Percentiles rank a stretch among this genome's conserved stretches.
These are phyloP conservation scores for Trichoderma sp. DNA, from an alignment of 2,329 filamentous ascomycete genomes.

Conservation along the genomic window DNA sequence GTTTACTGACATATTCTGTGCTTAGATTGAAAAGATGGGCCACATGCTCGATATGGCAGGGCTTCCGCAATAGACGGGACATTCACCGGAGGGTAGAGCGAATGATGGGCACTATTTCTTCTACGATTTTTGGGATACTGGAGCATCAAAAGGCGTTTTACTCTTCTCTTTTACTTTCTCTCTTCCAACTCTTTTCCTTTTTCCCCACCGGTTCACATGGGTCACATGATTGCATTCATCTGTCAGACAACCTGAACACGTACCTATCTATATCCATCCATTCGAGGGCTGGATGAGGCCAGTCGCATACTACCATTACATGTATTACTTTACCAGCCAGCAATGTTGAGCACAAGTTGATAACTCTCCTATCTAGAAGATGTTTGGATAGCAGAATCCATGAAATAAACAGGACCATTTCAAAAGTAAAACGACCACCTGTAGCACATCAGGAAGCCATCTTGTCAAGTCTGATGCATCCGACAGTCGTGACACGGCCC, in stretches of 20 bases:
- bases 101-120: background rate
- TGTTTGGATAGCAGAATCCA: background rate
- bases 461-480: background rate
- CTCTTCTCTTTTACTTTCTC: background rate
- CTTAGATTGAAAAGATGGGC: conserved; percentile 83
- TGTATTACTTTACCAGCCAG: conserved; percentile 4
- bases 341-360: background rate
- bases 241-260: background rate
- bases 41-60: conserved; percentile 68
- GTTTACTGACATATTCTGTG: conserved; percentile 31
- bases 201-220: background rate
- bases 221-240: background rate
- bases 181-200: background rate
- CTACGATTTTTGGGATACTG: background rate
- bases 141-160: conserved; percentile 21
- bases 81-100: too few relatives aligned
- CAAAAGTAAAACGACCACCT: background rate
- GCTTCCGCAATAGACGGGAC: background rate
- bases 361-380: background rate
- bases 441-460: background rate
- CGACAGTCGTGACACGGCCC: background rate
- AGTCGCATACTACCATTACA: background rate
- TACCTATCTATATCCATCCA: background rate
- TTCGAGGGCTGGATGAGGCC: background rate
- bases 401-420: background rate